A percentile compares a stretch with the other conserved stretches of the same genome.
Conservation (phyloP, 2,329 filamentous ascomycete species). For the Xylaria polymorpha region DNA sequence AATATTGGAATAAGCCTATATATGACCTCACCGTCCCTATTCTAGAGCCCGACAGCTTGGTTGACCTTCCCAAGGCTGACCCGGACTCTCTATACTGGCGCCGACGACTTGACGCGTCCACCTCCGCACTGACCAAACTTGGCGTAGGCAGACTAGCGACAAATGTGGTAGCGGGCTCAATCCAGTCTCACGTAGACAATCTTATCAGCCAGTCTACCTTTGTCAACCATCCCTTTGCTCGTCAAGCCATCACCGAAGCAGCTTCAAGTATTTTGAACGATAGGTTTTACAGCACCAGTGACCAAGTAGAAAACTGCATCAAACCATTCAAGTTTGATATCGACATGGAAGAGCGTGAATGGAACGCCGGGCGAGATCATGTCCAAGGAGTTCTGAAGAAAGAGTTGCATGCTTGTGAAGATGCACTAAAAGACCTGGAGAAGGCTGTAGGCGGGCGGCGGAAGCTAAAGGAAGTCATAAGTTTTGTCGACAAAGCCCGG, state of each 20-base stretch:
- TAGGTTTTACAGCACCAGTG: slow-evolving; percentile 94
- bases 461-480: slow-evolving; percentile 89
- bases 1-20: slow-evolving; percentile 97
- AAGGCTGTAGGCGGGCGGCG: slow-evolving; percentile 80
- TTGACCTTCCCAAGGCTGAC: slow-evolving; percentile 85
- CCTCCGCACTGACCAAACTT: slow-evolving; percentile 89
- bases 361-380: slow-evolving; percentile 86
- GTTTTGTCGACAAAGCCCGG: slow-evolving; percentile 89
- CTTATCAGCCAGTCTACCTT: slow-evolving; percentile 87
- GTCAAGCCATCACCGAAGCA: slow-evolving; percentile 91
- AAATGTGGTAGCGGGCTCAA: slow-evolving; percentile 86
- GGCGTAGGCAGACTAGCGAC: slow-evolving; percentile 94
- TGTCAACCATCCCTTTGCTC: slow-evolving; percentile 88
- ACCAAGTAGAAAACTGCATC: slow-evolving; percentile 98
- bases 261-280: slow-evolving; percentile 92
- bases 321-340: slow-evolving; percentile 99
- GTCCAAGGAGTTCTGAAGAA: slow-evolving; percentile 83
- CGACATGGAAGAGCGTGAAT: slow-evolving; percentile 91
- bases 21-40: slow-evolving; percentile 77
- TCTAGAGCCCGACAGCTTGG: slow-evolving; percentile 77
- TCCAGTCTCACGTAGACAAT: slow-evolving; percentile 84
- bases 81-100: slow-evolving; percentile 91
- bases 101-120: slow-evolving; percentile 91
- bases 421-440: slow-evolving; percentile 80
- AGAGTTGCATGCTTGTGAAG: slow-evolving; percentile 86